Percentiles rank a stretch among this genome's conserved stretches.
These are phyloP conservation scores for Pseudogymnoascus sp. DNA, from an alignment of 2,329 filamentous ascomycete species.

Conservation along the genomic window DNA sequence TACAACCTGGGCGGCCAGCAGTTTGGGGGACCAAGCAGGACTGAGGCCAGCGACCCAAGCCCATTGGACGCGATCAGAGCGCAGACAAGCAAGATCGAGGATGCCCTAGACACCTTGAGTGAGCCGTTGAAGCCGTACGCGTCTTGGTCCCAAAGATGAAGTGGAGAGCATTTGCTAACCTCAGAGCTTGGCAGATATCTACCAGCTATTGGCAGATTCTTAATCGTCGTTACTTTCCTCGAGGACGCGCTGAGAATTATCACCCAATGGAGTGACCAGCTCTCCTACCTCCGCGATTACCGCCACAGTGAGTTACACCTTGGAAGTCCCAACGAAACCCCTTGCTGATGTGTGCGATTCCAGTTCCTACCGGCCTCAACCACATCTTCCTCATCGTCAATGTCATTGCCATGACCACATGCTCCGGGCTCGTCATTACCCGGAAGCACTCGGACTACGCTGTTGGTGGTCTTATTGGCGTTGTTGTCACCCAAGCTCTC, in stretches of 20 bases:
- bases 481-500: constrained; percentile 87
- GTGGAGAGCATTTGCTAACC: constrained; percentile 17
- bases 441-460: constrained; percentile 92
- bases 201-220: constrained; percentile 88
- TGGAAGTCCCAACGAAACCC: constrained; percentile 6
- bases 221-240: constrained; percentile 97
- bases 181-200: constrained; percentile 57
- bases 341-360: constrained; percentile 15
- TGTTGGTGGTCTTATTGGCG: constrained; percentile 78
- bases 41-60: constrained; percentile 29
- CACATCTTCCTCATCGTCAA: constrained; percentile 90
- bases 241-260: constrained; percentile 94
- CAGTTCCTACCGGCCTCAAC: constrained; percentile 81
- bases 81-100: constrained; percentile 98
- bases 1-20: constrained; percentile 29
- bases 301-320: constrained; percentile 65
- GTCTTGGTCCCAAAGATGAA: constrained; percentile 12
- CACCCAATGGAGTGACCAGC: constrained; percentile 95
- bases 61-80: constrained; percentile 76
- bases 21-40: constrained; percentile 30
- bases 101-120: constrained; percentile 75
- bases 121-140: constrained; percentile 93
- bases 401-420: constrained; percentile 76
- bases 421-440: constrained; percentile 79
- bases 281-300: constrained; percentile 87